Conservation (phyloP, 805 yeast genomes). For the Priceomyces fermenticarens region DNA sequence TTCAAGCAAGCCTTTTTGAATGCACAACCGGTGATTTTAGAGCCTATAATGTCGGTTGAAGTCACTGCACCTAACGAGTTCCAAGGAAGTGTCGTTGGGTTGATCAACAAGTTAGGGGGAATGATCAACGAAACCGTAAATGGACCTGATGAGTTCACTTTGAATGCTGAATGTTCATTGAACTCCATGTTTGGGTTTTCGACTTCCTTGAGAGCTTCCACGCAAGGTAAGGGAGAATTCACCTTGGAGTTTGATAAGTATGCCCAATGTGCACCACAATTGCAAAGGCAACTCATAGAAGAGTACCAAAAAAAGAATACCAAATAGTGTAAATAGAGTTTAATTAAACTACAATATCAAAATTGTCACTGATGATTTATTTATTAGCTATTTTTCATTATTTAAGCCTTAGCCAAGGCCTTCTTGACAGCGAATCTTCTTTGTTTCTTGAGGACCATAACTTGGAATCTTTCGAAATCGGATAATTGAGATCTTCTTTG, state of each 20-base stretch:
- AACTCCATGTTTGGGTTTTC: constrained; percentile 97
- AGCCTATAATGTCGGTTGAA: constrained; percentile 93
- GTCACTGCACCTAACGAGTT: constrained; percentile 95
- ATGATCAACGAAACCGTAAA: constrained; percentile 92
- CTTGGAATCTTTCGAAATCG: constrained; percentile 99
- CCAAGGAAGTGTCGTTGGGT: constrained; percentile 89
- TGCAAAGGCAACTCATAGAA: constrained; percentile 86
- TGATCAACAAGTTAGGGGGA: constrained; percentile 89
- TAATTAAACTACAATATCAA: constrained; percentile 16
- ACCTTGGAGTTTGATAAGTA: constrained; percentile 91
- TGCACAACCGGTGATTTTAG: constrained; percentile 84
- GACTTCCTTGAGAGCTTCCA: constrained; percentile 88
- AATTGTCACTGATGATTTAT: constrained; percentile 12
- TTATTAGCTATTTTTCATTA: constrained; percentile 10
- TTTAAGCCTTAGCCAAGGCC: constrained; percentile 94
- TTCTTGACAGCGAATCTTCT: constrained; percentile 91
- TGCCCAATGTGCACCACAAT: constrained; percentile 84
- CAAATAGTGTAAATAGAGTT: constrained; percentile 1
- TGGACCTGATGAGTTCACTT: constrained; percentile 90
- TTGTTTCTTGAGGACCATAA: constrained; percentile 94
- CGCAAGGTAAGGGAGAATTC: constrained; percentile 99
- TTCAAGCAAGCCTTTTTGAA: constrained; percentile 86
- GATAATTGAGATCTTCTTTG: constrained; percentile 88
- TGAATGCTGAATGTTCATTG: constrained; percentile 93
- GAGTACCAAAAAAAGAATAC: constrained; percentile 50